Base-by-base conservation (phyloP, 1,284 basidiomycete species). In the Porogramme epimiltina region DNA sequence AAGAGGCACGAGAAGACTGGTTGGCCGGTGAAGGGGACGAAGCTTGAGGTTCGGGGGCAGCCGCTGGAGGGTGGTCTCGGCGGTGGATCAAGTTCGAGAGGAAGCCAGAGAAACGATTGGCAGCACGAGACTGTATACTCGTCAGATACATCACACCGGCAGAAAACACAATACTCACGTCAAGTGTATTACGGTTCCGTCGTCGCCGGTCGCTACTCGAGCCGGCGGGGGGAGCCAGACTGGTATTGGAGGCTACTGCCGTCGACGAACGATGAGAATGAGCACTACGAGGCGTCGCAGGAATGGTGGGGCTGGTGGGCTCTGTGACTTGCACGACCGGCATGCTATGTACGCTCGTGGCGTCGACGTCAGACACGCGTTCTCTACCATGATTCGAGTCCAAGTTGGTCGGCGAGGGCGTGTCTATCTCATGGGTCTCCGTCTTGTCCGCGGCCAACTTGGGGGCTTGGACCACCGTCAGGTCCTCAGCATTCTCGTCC, bases 41-140 rank as follows among this genome's bases (percentile, higher is more conserved):
- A 31, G 60, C 48, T 40, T 53, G 55, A 22, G 58, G 47, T 55
- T 64, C 54, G 22, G 62, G 45, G 45, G 67, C 69, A 4, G 67
- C 13, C 8, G 34, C 16, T 36, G 73, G 61, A 3, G 66, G 58
- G 36, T 66, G 69, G 45, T 89, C 87, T 46, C 87, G 79, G 45
- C 88, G 80, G 64, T 88, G 83, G 8, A 91, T 88, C 49, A 91
- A 75, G 63, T 81, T 82, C n/a, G 81, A 85, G 66, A 91, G 83
- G 69, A 91, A 91, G 20, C 89, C 89, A 38, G 89, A 91, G 39
- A 91, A 75, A 24, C 89, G 79, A 66, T 84, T 89, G 25, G 84
- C 77, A 28, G 85, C 71, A 52, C 87, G 84, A 53, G 69, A 67
- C 80, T 87, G 66, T 24, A 15, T 25, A 52, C 55, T 58, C 58